A percentile compares a stretch with the other conserved stretches of the same genome.
Evolutionary conservation across 768 basidiomycete genomes (phyloP).

Genomic region (Tulasnella sp.): DNA sequence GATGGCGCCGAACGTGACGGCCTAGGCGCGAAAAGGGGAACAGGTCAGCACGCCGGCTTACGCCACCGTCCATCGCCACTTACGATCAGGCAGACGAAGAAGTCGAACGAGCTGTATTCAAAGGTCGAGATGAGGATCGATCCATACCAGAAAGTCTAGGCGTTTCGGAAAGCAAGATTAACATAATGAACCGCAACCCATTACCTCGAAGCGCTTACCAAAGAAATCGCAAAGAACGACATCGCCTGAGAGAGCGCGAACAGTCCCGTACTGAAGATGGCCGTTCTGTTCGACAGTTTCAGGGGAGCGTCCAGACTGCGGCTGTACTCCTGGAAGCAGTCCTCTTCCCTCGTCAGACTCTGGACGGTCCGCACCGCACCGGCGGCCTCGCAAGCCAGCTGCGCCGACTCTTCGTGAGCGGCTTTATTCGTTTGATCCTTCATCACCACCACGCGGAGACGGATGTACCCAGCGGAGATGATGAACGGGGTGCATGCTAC

Average conservation of each 20-base stretch:
- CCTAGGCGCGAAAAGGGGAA: slow-evolving; percentile 30
- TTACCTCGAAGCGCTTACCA: slow-evolving; percentile 29
- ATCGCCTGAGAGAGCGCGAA: slow-evolving; percentile 67
- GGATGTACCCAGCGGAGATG: slow-evolving; percentile 72
- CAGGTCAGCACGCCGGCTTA: background rate
- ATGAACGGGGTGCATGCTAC: slow-evolving; percentile 58
- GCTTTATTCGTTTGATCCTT: slow-evolving; percentile 78
- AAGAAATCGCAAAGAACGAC: slow-evolving; percentile 70
- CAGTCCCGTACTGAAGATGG: slow-evolving; percentile 51
- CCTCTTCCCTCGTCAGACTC: slow-evolving; percentile 72
- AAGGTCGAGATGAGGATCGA: slow-evolving; percentile 44
- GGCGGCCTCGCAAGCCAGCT: slow-evolving; percentile 86
- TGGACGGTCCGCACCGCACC: slow-evolving; percentile 87
- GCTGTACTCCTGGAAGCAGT: slow-evolving; percentile 59
- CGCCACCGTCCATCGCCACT: slow-evolving; percentile 20
- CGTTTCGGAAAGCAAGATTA: background rate
- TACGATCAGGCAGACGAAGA: slow-evolving; percentile 80
- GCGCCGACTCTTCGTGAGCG: slow-evolving; percentile 69
- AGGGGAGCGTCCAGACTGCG: slow-evolving; percentile 62
- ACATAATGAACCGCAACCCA: background rate
- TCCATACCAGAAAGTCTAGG: slow-evolving; percentile 61
- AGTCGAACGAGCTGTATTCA: slow-evolving; percentile 46
- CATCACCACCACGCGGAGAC: slow-evolving; percentile 76
- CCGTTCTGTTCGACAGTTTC: slow-evolving; percentile 46
- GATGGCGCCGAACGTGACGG: slow-evolving; percentile 68